phyloP scores from a whole-genome alignment of 805 yeast species.

The Yarrowia sp. region DNA sequence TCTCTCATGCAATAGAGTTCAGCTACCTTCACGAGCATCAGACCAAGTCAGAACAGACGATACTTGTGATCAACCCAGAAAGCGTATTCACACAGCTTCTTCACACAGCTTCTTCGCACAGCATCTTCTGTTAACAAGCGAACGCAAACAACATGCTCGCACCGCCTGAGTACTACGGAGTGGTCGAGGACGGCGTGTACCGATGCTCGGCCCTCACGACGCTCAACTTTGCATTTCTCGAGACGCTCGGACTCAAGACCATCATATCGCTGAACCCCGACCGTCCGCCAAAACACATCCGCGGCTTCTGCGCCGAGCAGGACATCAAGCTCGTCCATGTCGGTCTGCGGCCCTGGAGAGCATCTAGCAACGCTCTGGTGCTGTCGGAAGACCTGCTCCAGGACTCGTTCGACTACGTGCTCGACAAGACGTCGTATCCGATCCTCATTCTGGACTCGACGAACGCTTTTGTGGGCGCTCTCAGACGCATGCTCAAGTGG shows the following conservation, averaged over 20 bases:
- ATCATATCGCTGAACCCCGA: slow-evolving; percentile 80
- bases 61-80: too few relatives aligned
- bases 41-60: neutral
- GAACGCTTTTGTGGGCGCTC: slow-evolving; percentile 72
- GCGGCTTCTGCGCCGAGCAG: slow-evolving; percentile 56
- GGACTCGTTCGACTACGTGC: slow-evolving; percentile 60
- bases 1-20: too few relatives aligned
- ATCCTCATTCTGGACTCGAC: slow-evolving; percentile 75
- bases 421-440: slow-evolving; percentile 64
- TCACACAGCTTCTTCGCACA: too few relatives aligned
- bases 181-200: slow-evolving; percentile 84
- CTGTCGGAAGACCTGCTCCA: slow-evolving; percentile 63
- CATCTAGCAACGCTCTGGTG: slow-evolving; percentile 64
- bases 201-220: slow-evolving; percentile 78
- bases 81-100: too few relatives aligned
- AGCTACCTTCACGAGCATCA: too few relatives aligned
- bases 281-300: slow-evolving; percentile 70
- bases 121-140: too few relatives aligned
- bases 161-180: slow-evolving; percentile 89
- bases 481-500: slow-evolving; percentile 87
- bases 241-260: slow-evolving; percentile 65
- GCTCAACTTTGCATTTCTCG: slow-evolving; percentile 72
- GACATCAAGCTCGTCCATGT: slow-evolving; percentile 39
- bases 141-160: too few relatives aligned
- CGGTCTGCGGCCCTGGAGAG: slow-evolving; percentile 43